A percentile compares a stretch with the other conserved stretches of the same genome.
Evolutionary conservation across 2,329 filamentous ascomycete genomes (phyloP).

Genomic region (Ambrosiella cleistominuta): DNA sequence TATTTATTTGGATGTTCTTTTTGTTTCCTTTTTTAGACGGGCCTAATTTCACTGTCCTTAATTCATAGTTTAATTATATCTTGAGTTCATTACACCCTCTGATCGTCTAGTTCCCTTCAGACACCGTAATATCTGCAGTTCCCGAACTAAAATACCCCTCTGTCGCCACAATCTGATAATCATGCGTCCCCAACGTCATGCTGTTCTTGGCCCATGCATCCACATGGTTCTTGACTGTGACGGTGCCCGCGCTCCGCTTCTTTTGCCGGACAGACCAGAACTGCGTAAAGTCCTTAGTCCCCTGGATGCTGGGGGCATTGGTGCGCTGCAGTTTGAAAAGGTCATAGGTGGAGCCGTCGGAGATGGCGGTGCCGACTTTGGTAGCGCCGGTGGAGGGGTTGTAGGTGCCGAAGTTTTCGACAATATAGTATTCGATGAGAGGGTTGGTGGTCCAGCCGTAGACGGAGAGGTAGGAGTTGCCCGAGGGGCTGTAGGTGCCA

Average conservation of each 20-base stretch:
- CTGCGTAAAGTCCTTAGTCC: conserved; percentile 33
- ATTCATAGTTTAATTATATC: too few relatives aligned
- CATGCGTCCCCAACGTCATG: conserved; percentile 28
- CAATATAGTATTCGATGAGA: conserved; percentile 23
- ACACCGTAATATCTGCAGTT: conserved; percentile 29
- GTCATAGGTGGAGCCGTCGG: conserved; percentile 23
- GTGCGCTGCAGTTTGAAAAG: conserved; percentile 21
- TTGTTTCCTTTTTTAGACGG: background rate
- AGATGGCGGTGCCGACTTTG: conserved; percentile 20
- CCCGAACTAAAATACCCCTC: conserved; percentile 36
- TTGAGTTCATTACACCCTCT: too few relatives aligned
- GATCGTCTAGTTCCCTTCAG: background rate
- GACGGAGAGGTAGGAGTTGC: conserved; percentile 21
- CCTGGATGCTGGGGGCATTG: conserved; percentile 31
- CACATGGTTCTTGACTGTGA: conserved; percentile 33
- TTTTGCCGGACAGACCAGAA: conserved; percentile 33
- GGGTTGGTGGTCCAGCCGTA: conserved; percentile 24
- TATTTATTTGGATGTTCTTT: background rate
- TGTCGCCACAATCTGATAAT: conserved; percentile 38
- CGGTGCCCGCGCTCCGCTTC: conserved; percentile 32
- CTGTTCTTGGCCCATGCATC: conserved; percentile 33
- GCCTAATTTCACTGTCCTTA: too few relatives aligned
- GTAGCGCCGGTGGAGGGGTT: conserved; percentile 21
- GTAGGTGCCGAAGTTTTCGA: conserved; percentile 23
- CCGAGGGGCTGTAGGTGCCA: conserved; percentile 19